These are phyloP conservation scores for Hypoxylon trugodes DNA, from an alignment of 495 filamentous ascomycete species.

Conservation along the genomic window DNA sequence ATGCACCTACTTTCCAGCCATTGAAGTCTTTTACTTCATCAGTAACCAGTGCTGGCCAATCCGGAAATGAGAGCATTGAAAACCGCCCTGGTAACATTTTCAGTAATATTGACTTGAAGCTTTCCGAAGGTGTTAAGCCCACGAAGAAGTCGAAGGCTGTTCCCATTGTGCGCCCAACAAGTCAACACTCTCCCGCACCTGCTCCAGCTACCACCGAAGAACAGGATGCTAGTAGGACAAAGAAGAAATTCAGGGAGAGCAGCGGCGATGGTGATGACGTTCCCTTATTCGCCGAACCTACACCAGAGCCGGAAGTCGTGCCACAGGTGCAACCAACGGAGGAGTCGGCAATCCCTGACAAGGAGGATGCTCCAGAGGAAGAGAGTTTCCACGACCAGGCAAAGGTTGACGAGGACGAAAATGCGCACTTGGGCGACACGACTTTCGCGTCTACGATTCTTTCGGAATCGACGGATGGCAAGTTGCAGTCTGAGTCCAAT, in stretches of 20 bases:
- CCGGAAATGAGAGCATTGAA: conserved; percentile 47
- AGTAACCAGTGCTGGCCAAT: conserved; percentile 46
- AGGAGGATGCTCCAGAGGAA: conserved; percentile 33
- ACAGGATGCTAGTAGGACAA: conserved; percentile 68
- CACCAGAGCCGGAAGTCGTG: conserved; percentile 60
- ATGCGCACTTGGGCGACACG: conserved; percentile 47
- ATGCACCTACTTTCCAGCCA: conserved; percentile 83
- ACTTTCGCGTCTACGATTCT: conserved; percentile 55
- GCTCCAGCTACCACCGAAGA: conserved; percentile 51
- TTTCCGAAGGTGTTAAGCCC: conserved; percentile 66
- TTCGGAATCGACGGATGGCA: conserved; percentile 58
- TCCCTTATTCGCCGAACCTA: conserved; percentile 69
- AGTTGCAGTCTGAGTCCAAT: conserved; percentile 54
- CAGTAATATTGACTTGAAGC: conserved; percentile 70
- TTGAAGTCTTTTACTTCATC: conserved; percentile 51
- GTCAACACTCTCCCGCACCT: conserved; percentile 38
- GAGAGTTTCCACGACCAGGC: conserved; percentile 39
- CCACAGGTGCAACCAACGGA: conserved; percentile 46
- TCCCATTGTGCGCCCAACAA: conserved; percentile 77
- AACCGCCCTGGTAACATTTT: conserved; percentile 69
- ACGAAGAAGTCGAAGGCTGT: conserved; percentile 79
- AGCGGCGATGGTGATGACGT: conserved; percentile 71
- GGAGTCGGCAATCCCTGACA: conserved; percentile 44
- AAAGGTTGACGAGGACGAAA: conserved; percentile 58
- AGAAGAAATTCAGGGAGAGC: conserved; percentile 69